A percentile compares a stretch with the other conserved stretches of the same genome.
These are phyloP conservation scores for Populus hybrid DNA, from an alignment of 441 rosid species.

Conservation along the genomic window DNA sequence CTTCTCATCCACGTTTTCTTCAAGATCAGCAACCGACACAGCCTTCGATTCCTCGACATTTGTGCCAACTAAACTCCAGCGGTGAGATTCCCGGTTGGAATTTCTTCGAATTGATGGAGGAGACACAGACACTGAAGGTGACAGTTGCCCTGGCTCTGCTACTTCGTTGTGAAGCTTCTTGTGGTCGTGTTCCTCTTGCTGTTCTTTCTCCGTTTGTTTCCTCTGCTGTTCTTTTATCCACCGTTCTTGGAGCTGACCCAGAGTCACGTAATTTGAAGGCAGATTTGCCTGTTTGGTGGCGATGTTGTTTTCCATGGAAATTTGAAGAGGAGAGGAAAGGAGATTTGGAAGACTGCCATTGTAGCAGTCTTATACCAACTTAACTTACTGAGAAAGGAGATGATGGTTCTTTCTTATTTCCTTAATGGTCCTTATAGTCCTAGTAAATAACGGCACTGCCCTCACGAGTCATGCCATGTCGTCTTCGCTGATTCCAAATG, in stretches of 20 bases:
- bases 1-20: conserved; percentile 8
- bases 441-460: neutral
- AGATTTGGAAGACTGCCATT: neutral
- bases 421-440: neutral
- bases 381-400: neutral
- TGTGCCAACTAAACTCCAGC: neutral
- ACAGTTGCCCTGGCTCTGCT: neutral
- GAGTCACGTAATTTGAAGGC: conserved; percentile 40
- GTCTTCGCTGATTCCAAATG: neutral
- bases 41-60: neutral
- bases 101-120: neutral
- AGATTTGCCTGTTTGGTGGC: conserved; percentile 12
- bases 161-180: neutral
- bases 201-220: conserved; percentile 19
- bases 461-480: neutral
- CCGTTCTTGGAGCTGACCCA: conserved; percentile 34
- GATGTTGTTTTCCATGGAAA: conserved; percentile 30
- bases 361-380: neutral
- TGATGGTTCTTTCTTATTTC: neutral
- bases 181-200: neutral
- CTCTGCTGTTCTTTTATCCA: conserved; percentile 30
- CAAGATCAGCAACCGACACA: neutral
- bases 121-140: too few species aligned
- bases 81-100: neutral
- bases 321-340: neutral